Percentiles rank a stretch among this genome's conserved stretches.
phyloP scores from a whole-genome alignment of 2,329 filamentous ascomycete genomes.

The Uncinocarpus reesii region DNA sequence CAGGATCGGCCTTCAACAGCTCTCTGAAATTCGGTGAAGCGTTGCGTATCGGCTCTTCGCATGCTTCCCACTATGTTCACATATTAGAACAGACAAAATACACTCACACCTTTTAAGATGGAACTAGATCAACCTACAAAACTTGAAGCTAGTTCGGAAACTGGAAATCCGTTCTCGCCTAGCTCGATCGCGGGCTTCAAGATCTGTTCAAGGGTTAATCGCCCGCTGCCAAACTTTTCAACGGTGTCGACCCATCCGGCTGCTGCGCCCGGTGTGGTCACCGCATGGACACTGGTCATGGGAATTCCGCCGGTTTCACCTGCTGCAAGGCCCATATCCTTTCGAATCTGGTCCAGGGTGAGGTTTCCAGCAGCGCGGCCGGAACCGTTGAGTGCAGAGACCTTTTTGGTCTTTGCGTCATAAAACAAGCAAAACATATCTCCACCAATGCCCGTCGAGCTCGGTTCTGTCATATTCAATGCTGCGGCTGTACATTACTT shows the following conservation, averaged over 20 bases:
- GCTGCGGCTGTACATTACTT: constrained; percentile 56
- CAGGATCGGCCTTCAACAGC: constrained; percentile 70
- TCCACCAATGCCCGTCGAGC: constrained; percentile 87
- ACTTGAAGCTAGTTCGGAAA: constrained; percentile 64
- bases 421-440: constrained; percentile 97
- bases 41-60: constrained; percentile 52
- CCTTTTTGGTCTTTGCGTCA: constrained; percentile 67
- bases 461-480: constrained; percentile 86
- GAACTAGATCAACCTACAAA: constrained; percentile 46
- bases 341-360: constrained; percentile 59
- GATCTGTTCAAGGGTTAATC: constrained; percentile 64
- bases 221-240: constrained; percentile 80
- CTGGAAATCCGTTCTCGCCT: constrained; percentile 79
- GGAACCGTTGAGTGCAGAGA: constrained; percentile 83
- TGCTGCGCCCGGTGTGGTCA: constrained; percentile 79
- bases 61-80: constrained; percentile 54
- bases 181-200: constrained; percentile 73
- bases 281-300: constrained; percentile 63
- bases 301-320: constrained; percentile 55
- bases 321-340: constrained; percentile 55
- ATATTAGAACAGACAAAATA: constrained; percentile 12
- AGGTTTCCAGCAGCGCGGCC: constrained; percentile 65
- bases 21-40: constrained; percentile 81
- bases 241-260: constrained; percentile 90
- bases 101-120: no score